Evolutionary conservation across 2,329 filamentous ascomycete species (phyloP).

Genomic region (Cryphonectria parasitica): DNA sequence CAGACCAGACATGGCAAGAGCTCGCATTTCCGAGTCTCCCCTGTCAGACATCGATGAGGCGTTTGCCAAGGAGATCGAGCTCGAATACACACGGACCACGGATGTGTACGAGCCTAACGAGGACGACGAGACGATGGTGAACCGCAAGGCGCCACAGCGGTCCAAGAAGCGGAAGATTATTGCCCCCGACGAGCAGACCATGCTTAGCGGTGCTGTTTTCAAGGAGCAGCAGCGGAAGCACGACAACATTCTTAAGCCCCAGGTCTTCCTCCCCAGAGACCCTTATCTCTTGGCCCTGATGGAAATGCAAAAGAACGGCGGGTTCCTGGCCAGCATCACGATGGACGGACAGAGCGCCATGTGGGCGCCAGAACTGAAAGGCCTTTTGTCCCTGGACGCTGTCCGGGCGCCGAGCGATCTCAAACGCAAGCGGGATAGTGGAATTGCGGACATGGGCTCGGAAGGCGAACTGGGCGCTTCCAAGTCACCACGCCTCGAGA

Average conservation of each 20-base stretch:
- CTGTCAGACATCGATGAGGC: conserved; percentile 72
- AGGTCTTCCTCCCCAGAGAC: conserved; percentile 83
- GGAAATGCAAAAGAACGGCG: conserved; percentile 89
- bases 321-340: conserved; percentile 86
- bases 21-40: conserved; percentile 70
- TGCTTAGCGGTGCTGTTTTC: conserved; percentile 76
- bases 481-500: conserved; percentile 71
- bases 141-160: conserved; percentile 72
- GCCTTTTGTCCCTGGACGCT: conserved; percentile 86
- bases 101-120: conserved; percentile 66
- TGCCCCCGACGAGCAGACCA: conserved; percentile 78
- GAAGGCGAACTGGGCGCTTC: conserved; percentile 64
- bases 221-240: conserved; percentile 85
- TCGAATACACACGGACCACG: conserved; percentile 58
- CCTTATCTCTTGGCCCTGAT: conserved; percentile 84
- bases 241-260: conserved; percentile 81
- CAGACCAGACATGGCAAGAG: conserved; percentile 54
- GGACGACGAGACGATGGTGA: conserved; percentile 60
- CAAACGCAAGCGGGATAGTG: conserved; percentile 93
- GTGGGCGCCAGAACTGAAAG: conserved; percentile 91
- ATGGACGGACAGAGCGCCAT: conserved; percentile 75
- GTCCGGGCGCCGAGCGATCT: conserved; percentile 77
- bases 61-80: conserved; percentile 62
- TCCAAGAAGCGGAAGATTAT: conserved; percentile 79
- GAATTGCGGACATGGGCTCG: conserved; percentile 74